phyloP scores from a whole-genome alignment of 352 stramenopile genomes.

The Globisporangium canariense region DNA sequence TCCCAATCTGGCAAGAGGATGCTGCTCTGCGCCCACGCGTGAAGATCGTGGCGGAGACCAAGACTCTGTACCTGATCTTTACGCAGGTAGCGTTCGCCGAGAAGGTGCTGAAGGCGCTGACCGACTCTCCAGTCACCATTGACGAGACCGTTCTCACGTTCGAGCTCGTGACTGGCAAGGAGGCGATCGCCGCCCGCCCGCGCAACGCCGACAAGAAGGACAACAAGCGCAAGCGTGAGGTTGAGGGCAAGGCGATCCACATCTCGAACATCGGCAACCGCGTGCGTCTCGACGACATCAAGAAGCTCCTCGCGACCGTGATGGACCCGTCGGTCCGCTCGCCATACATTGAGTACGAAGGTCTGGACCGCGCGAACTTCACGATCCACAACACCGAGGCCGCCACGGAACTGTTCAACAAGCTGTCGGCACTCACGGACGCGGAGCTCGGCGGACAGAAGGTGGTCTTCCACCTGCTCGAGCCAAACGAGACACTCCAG shows the following conservation, averaged over 20 bases:
- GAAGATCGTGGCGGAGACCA: slow-evolving; percentile 59
- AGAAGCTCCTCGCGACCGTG: slow-evolving; percentile 66
- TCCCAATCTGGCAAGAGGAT: slow-evolving; percentile 70
- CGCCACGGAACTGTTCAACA: slow-evolving; percentile 65
- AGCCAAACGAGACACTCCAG: slow-evolving; percentile 60
- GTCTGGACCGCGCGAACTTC: slow-evolving; percentile 72
- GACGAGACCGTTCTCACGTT: slow-evolving; percentile 67
- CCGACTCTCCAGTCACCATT: slow-evolving; percentile 42
- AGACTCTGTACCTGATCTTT: slow-evolving; percentile 81
- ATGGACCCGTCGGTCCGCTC: slow-evolving; percentile 44
- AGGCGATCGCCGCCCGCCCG: slow-evolving; percentile 66
- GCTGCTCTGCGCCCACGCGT: slow-evolving; percentile 59
- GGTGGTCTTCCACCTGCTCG: slow-evolving; percentile 73
- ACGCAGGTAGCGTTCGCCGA: slow-evolving; percentile 65
- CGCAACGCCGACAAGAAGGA: slow-evolving; percentile 53
- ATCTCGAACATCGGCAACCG: slow-evolving; percentile 77
- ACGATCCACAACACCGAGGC: slow-evolving; percentile 42
- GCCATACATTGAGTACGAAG: slow-evolving; percentile 82
- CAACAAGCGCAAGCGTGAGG: slow-evolving; percentile 73
- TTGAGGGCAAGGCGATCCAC: slow-evolving; percentile 70
- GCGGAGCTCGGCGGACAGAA: slow-evolving; percentile 73
- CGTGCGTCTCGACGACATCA: slow-evolving; percentile 79
- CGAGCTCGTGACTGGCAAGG: slow-evolving; percentile 71
- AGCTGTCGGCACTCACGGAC: slow-evolving; percentile 54
- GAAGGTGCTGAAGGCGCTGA: slow-evolving; percentile 46